Percentiles rank a stretch among this genome's conserved stretches.
phyloP scores from a whole-genome alignment of 2,329 filamentous ascomycete genomes.

The Neonectria punicea region DNA sequence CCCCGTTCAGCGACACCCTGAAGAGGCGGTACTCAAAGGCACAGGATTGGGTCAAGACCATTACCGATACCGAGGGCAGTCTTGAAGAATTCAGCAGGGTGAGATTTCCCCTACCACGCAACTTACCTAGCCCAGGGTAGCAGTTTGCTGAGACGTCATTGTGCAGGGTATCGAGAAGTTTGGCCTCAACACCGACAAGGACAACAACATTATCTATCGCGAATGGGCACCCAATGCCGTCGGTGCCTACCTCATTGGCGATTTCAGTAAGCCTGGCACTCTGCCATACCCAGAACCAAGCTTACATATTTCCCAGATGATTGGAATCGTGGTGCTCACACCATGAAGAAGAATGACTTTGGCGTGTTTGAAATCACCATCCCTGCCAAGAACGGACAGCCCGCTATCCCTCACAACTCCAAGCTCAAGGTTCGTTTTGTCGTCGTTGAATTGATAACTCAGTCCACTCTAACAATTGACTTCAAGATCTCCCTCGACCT shows the following conservation, averaged over 20 bases:
- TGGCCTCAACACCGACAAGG: slow-evolving; percentile 82
- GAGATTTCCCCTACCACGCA: slow-evolving; percentile 37
- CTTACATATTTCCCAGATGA: slow-evolving; percentile 67
- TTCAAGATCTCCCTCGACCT: slow-evolving; percentile 82
- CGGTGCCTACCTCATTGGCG: slow-evolving; percentile 87
- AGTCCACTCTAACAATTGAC: slow-evolving; percentile 16
- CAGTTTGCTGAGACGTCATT: slow-evolving; percentile 15
- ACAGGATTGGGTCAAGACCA: slow-evolving; percentile 85
- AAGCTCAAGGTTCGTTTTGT: slow-evolving; percentile 82
- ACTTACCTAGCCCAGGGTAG: neutral
- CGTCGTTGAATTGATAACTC: neutral
- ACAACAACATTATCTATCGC: slow-evolving; percentile 89
- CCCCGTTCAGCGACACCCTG: slow-evolving; percentile 83
- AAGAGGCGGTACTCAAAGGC: slow-evolving; percentile 81
- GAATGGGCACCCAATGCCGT: slow-evolving; percentile 96
- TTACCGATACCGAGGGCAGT: slow-evolving; percentile 86
- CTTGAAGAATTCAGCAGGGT: slow-evolving; percentile 91
- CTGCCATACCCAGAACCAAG: neutral
- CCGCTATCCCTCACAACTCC: slow-evolving; percentile 89
- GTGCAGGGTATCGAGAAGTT: slow-evolving; percentile 83
- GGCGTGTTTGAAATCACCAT: slow-evolving; percentile 88
- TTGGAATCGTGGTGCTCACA: slow-evolving; percentile 85
- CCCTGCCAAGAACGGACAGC: slow-evolving; percentile 76
- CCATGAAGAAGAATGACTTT: slow-evolving; percentile 86
- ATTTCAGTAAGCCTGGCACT: slow-evolving; percentile 77